Percentiles rank a stretch among this genome's conserved stretches.
Conservation (phyloP, 148 eudicot species). For the Chenopodium album region DNA sequence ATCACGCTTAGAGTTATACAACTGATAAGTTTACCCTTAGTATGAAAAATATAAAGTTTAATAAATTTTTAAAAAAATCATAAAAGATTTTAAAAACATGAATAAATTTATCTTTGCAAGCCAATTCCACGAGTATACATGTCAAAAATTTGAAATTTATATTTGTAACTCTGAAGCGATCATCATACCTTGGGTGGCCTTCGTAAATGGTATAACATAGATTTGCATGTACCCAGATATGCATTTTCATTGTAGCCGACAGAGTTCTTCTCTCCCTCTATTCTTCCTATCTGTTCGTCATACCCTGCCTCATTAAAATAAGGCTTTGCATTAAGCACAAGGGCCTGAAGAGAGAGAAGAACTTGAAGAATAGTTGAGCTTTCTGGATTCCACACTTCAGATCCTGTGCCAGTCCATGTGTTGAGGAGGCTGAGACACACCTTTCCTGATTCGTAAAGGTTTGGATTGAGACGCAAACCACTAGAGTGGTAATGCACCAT, state of each 20-base stretch:
- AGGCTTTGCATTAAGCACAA: slow-evolving; percentile 92
- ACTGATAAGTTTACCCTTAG: not conserved
- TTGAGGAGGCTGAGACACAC: slow-evolving; percentile 96
- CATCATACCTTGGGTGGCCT: slow-evolving; percentile 73
- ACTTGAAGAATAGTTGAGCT: slow-evolving; percentile 92
- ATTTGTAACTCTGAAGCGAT: not conserved
- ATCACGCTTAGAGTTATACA: not conserved
- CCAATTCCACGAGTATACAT: not conserved
- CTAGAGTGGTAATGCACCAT: slow-evolving; percentile 82
- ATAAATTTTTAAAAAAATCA: not conserved
- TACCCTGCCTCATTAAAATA: slow-evolving; percentile 95
- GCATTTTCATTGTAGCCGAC: slow-evolving; percentile 91
- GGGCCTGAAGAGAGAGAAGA: slow-evolving; percentile 93
- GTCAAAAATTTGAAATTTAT: not conserved
- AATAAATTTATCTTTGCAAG: not conserved
- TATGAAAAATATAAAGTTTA: too few species aligned
- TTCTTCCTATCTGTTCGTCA: slow-evolving; percentile 78
- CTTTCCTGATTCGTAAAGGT: slow-evolving; percentile 95
- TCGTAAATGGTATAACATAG: slow-evolving; percentile 70
- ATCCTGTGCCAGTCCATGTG: slow-evolving; percentile 88
- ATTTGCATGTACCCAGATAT: slow-evolving; percentile 77
- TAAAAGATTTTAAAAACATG: not conserved
- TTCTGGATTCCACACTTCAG: slow-evolving; percentile 85
- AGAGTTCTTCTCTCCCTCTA: slow-evolving; percentile 92
- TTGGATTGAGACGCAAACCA: slow-evolving; percentile 92